Base-by-base conservation (phyloP, 2,329 filamentous ascomycete species). In the Aspergillus sp. region DNA sequence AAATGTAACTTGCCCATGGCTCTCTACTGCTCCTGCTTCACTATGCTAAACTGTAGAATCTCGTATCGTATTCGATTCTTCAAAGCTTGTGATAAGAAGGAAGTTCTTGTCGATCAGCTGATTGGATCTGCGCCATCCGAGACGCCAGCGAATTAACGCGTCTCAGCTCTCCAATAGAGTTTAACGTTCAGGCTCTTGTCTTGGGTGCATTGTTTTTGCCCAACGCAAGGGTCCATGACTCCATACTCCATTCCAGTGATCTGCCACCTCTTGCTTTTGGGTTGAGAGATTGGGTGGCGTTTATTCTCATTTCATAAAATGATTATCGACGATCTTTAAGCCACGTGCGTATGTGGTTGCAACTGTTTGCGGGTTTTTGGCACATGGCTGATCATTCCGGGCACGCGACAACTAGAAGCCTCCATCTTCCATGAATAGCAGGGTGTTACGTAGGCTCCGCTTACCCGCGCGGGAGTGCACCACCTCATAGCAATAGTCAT, bases 261-360 rank as follows among this genome's bases (percentile, higher is more conserved):
- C 40, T 40, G 44, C 33, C 30, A 24, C 37, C 37, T 30, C 51
- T 46, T 34, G 20, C 7, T 39, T 22, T 45, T 17, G 22, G 44
- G 22, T 40, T 45, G 15, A 24, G 20, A 51, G 15, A 22, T 44
- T 33, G 22, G 15, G 39, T 49, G 34, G 51, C 34, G 44, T 41
- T 40, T 40, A 27, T 46, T 30, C 44, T 52, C 53, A 40, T 44
- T 42, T 51, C 53, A 19, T 51, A 33, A 59, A 56, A 55, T 53
- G 42, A 52, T 8, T 11, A 30, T 24, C 33, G 53, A 13, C 27
- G 56, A 54, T 61, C 55, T 17, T 34, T 49, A 57, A 57, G n/a
- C 53, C 58, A 59, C 54, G 58, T 62, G 60, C 55, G 58, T 61
- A 54, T 50, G 50, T 62, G 46, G 46, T 54, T 54, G 46, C 44